phyloP scores from a whole-genome alignment of 2,329 filamentous ascomycete species.

The Penicillium rolfsii region DNA sequence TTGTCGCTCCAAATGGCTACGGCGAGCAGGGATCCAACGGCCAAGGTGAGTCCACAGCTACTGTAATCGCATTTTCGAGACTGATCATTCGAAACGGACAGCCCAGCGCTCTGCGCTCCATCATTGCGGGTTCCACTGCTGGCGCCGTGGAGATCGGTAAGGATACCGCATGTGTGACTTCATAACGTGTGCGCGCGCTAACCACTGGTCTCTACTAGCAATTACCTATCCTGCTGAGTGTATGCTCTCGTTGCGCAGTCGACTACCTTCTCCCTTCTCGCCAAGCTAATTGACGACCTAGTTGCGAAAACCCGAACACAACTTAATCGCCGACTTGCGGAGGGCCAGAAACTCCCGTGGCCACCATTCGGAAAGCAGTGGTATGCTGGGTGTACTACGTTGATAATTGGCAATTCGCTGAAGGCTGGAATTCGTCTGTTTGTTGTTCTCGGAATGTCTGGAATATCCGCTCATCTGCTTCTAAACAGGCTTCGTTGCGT shows the following conservation, averaged over 20 bases:
- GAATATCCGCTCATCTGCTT: neutral
- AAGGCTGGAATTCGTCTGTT: conserved; percentile 89
- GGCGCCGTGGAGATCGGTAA: conserved; percentile 91
- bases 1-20: conserved; percentile 36
- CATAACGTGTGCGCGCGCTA: conserved; percentile 20
- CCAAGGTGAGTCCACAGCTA: conserved; percentile 39
- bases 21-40: conserved; percentile 40
- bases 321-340: conserved; percentile 80
- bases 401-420: conserved; percentile 94
- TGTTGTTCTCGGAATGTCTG: neutral
- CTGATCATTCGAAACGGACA: conserved; percentile 48
- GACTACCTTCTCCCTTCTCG: neutral
- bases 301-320: conserved; percentile 95
- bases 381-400: conserved; percentile 96
- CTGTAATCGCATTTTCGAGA: neutral
- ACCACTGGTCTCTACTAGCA: conserved; percentile 51
- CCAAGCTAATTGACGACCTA: conserved; percentile 38
- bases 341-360: conserved; percentile 88
- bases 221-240: conserved; percentile 96
- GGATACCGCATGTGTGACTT: conserved; percentile 22
- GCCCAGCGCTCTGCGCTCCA: conserved; percentile 83
- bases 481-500: conserved; percentile 79
- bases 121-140: conserved; percentile 89
- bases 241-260: conserved; percentile 48
- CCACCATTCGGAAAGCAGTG: conserved; percentile 91